phyloP scores from a whole-genome alignment of 768 basidiomycete species.

The Boletus edulis region DNA sequence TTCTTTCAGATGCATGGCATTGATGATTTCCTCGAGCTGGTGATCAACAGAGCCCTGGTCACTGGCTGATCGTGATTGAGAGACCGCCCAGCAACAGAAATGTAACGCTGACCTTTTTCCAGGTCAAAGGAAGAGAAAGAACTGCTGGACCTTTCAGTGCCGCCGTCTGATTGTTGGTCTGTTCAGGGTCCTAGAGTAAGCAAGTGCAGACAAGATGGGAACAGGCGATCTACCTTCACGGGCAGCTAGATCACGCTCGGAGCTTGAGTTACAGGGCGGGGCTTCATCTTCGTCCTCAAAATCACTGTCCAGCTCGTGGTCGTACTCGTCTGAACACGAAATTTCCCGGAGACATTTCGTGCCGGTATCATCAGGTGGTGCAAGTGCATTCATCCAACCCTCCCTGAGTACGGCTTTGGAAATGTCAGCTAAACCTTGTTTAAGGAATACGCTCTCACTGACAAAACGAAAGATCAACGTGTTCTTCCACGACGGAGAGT shows the following conservation, averaged over 20 bases:
- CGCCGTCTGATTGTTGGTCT: conserved; percentile 7
- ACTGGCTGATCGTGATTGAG: conserved; percentile 9
- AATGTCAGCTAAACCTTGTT: background rate
- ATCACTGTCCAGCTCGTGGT: conserved; percentile 27
- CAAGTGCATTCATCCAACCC: conserved; percentile 8
- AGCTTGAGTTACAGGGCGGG: background rate
- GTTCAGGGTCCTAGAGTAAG: background rate
- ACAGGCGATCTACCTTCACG: conserved; percentile 1
- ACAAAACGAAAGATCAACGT: conserved; percentile 10
- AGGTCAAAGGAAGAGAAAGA: conserved; percentile 12
- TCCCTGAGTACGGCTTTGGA: conserved; percentile 9
- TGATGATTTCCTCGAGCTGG: conserved; percentile 7
- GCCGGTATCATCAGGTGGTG: background rate
- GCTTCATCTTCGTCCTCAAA: conserved; percentile 21
- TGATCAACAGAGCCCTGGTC: background rate
- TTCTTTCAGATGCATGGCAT: background rate
- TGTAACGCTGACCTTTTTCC: conserved; percentile 3
- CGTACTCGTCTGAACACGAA: conserved; percentile 5
- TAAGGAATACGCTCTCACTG: background rate
- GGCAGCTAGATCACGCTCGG: background rate
- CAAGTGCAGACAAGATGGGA: background rate
- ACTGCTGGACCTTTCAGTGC: background rate
- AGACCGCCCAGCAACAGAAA: background rate
- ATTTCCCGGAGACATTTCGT: conserved; percentile 1
- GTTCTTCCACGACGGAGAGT: conserved; percentile 10